Percentiles rank a stretch among this genome's conserved stretches.
Evolutionary conservation across 257 asterid species (phyloP).

Genomic region (Craterostigma plantagineum): DNA sequence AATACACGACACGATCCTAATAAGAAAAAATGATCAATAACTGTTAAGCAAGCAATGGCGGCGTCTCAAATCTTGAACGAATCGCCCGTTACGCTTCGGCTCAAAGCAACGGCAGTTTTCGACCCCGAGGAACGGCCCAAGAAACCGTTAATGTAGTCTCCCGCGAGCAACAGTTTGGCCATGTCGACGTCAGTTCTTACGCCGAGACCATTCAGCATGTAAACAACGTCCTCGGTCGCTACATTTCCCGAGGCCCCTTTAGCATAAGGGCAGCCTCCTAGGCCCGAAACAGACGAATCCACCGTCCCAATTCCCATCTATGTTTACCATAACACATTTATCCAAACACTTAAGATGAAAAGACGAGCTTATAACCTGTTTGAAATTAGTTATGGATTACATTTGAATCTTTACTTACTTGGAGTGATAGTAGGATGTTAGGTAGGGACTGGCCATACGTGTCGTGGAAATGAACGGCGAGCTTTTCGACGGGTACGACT

Average conservation of each 20-base stretch:
- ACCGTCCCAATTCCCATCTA: conserved; percentile 87
- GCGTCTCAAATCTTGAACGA: conserved; percentile 21
- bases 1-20: neutral
- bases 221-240: conserved; percentile 82
- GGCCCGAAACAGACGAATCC: conserved; percentile 74
- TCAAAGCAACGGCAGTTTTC: conserved; percentile 65
- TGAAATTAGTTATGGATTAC: no score
- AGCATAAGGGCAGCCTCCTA: conserved; percentile 93
- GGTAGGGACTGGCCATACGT: conserved; percentile 86
- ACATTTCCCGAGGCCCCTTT: conserved; percentile 91
- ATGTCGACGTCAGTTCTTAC: conserved; percentile 48
- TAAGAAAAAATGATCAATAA: neutral
- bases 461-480: conserved; percentile 92
- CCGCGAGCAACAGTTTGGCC: conserved; percentile 53
- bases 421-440: conserved; percentile 75
- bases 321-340: neutral
- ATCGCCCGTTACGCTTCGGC: conserved; percentile 17
- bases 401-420: conserved; percentile 40
- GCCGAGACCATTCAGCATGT: conserved; percentile 79
- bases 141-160: conserved; percentile 48
- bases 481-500: conserved; percentile 70
- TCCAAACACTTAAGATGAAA: conserved; percentile 11
- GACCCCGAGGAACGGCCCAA: conserved; percentile 63
- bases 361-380: no score
- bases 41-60: conserved; percentile 3